Evolutionary conservation across 345 rosid genomes (phyloP), one percentile per base, ranked within the genome.

Genomic region (Corymbia maculata): DNA sequence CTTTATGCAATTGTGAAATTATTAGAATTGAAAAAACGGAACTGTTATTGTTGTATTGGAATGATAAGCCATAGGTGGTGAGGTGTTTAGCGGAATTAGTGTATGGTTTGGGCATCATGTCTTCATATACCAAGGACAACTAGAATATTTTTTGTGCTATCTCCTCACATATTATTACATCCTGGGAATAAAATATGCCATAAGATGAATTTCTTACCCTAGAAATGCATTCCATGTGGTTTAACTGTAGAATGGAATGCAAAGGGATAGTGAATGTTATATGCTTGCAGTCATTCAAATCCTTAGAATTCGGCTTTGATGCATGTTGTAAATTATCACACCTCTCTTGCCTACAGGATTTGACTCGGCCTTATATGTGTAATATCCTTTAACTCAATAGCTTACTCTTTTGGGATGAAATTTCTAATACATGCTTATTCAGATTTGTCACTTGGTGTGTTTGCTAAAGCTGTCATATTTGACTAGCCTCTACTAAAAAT

Each of bases 1-100:
- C 47, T 75, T 53, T 75, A 86, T 80, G 88, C 42, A 87, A 88
- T 89, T 87, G 42, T 84, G 85, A 89, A 32, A 53, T 90, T 70
- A 90, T 80, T 87, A 61, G 26, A 36, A 36, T 36, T 75, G 24
- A 36, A 75, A 42, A 75, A 64, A 19, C 21, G 82, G 47, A 75
- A 75, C 26, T 75, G 49, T 75, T 75, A 36, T 14, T 10, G 13
- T 36, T 85, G 51, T 85, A 52, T 85, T 85, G 15, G 86, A 85
- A 30, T 85, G 28, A 85, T 15, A 42, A 50, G 13, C 13, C 61
- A 28, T 52, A 51, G 64, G 14, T 36, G 47, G 8, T 75, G 82
- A 36, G 82, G 82, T 75, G 13, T 75, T 36, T 3, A 17, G 82
- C 36, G 82, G 82, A 36, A 75, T 36, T 36, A 75, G 82, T 75